These are phyloP conservation scores for Panaeolus papilionaceus DNA, from an alignment of 768 basidiomycete genomes.

Conservation along the genomic window DNA sequence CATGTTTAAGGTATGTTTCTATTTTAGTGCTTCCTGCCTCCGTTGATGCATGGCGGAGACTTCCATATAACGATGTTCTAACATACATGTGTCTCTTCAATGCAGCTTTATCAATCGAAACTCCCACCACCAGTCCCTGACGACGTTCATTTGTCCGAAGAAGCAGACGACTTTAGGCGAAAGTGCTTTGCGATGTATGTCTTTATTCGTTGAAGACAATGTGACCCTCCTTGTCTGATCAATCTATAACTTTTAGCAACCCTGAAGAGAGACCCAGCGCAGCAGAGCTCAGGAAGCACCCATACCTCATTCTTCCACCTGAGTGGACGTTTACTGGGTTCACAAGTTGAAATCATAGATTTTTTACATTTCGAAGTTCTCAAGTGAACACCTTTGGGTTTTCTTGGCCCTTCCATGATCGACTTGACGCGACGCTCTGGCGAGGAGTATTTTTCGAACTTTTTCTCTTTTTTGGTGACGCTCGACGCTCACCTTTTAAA, in stretches of 20 bases:
- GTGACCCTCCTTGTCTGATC: conserved; percentile 11
- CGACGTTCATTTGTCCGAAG: conserved; percentile 74
- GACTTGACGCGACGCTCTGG: background rate
- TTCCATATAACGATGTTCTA: conserved; percentile 34
- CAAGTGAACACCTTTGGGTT: conserved; percentile 14
- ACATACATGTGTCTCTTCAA: background rate
- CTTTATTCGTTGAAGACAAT: conserved; percentile 11
- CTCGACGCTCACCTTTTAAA: conserved; percentile 11
- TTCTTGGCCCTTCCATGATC: conserved; percentile 26
- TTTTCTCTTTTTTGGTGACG: conserved; percentile 18
- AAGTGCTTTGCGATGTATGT: conserved; percentile 91
- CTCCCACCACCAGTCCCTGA: conserved; percentile 89
- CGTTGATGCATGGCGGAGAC: background rate
- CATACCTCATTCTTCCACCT: conserved; percentile 73
- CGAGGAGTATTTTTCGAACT: conserved; percentile 21
- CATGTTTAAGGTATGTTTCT: conserved; percentile 82
- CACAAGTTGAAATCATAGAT: conserved; percentile 35
- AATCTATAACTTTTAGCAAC: conserved; percentile 54
- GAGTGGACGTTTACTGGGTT: conserved; percentile 81
- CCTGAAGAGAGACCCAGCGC: conserved; percentile 86
- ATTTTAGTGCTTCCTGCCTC: background rate
- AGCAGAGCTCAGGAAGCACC: conserved; percentile 78
- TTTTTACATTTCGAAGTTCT: background rate
- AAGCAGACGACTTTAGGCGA: conserved; percentile 85
- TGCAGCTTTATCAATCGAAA: conserved; percentile 78